phyloP scores from a whole-genome alignment of 306 rosid genomes.

The Malus sylvestris region DNA sequence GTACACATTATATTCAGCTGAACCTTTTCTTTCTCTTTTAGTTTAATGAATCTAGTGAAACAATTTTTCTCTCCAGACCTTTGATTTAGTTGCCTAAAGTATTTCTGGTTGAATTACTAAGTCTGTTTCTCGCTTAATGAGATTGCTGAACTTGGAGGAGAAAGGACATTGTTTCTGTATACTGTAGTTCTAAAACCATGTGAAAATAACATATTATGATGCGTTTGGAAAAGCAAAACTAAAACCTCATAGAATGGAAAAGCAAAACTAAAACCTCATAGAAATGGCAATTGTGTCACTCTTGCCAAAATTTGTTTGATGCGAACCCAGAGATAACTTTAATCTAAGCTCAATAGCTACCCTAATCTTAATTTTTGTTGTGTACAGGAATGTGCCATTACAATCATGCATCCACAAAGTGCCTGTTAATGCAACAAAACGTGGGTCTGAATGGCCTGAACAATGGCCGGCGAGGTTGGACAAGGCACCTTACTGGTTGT shows the following conservation, averaged over 20 bases:
- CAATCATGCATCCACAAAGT: conserved; percentile 90
- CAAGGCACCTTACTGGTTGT: conserved; percentile 83
- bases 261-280: neutral
- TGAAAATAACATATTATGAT: conserved; percentile 3
- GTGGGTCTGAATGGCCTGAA: conserved; percentile 87
- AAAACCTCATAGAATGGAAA: neutral
- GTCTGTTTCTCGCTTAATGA: neutral
- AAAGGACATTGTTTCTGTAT: neutral
- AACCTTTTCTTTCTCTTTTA: neutral
- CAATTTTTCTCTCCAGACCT: neutral
- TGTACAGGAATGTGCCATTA: conserved; percentile 65
- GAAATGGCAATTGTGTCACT: neutral
- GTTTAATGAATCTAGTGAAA: neutral
- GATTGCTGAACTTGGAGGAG: neutral
- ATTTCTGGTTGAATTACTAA: neutral
- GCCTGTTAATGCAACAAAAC: conserved; percentile 48
- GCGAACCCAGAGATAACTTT: neutral
- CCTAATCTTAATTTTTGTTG: conserved; percentile 18
- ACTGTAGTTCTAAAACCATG: neutral
- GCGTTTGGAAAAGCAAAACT: conserved; percentile 4
- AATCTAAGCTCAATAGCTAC: neutral
- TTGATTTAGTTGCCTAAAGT: neutral
- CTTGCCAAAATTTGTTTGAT: neutral
- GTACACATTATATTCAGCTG: conserved; percentile 32
- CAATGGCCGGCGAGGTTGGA: conserved; percentile 82